Conservation (phyloP, 2,329 filamentous ascomycete genomes). For the Botryosphaeria dothidea region DNA sequence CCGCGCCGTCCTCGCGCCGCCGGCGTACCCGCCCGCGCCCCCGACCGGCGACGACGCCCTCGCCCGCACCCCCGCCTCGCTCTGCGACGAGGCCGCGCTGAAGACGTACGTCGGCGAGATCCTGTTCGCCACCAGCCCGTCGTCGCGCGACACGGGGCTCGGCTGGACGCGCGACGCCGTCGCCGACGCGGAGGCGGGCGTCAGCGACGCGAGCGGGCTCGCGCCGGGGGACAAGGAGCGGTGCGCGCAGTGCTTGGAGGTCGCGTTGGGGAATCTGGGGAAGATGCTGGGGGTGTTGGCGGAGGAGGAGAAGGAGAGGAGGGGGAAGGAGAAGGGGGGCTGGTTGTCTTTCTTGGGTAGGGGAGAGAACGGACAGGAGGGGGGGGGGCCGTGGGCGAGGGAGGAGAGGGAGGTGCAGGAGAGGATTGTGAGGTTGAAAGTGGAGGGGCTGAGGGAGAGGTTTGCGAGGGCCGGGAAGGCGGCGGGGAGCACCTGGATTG, state of each 20-base stretch:
- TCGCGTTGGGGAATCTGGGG: constrained; percentile 79
- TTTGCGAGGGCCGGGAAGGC: neutral
- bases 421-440: neutral
- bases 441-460: constrained; percentile 2
- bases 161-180: constrained; percentile 90
- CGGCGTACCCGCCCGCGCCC: constrained; percentile 68
- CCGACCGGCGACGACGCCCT: constrained; percentile 70
- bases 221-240: constrained; percentile 52
- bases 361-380: neutral
- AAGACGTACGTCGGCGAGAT: constrained; percentile 95
- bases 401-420: neutral
- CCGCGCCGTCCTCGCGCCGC: constrained; percentile 51
- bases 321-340: constrained; percentile 17
- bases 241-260: constrained; percentile 75
- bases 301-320: constrained; percentile 41
- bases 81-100: constrained; percentile 82
- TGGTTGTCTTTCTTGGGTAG: neutral
- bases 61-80: constrained; percentile 62
- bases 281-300: constrained; percentile 72
- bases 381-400: neutral
- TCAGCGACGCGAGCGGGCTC: constrained; percentile 28
- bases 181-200: constrained; percentile 69
- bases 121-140: constrained; percentile 68
- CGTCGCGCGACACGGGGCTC: constrained; percentile 65
- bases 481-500: neutral